A percentile compares a stretch with the other conserved stretches of the same genome.
Evolutionary conservation across 2,329 filamentous ascomycete species (phyloP).

Genomic region (Basipetospora chlamydospora): DNA sequence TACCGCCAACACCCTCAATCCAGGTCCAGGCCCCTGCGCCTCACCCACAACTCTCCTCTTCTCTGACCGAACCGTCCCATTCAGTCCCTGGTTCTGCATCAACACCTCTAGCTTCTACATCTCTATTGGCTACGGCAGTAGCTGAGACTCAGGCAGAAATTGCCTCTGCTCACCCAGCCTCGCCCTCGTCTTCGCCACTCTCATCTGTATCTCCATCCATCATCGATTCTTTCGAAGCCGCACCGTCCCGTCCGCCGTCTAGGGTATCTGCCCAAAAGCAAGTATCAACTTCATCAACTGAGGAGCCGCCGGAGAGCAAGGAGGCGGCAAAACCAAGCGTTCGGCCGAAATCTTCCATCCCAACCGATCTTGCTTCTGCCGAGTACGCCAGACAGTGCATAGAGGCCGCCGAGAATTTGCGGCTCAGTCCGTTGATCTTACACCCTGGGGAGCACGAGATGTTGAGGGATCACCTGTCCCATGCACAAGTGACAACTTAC

Average conservation of each 20-base stretch:
- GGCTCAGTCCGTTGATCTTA: slow-evolving; percentile 77
- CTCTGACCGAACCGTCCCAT: no score
- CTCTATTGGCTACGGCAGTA: no score
- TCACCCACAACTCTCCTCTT: no score
- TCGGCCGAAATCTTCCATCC: slow-evolving; percentile 71
- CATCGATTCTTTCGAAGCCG: no score
- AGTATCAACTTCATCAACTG: not conserved
- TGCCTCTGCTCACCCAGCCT: no score
- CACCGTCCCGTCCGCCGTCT: not conserved
- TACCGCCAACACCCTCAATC: no score
- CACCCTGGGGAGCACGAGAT: slow-evolving; percentile 74
- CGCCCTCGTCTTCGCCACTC: no score
- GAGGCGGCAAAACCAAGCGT: slow-evolving; percentile 19
- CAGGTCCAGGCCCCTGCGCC: no score
- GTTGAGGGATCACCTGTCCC: slow-evolving; percentile 67
- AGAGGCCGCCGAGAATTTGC: slow-evolving; percentile 73
- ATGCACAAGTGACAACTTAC: slow-evolving; percentile 84
- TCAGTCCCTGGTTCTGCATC: no score
- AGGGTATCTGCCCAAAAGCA: not conserved
- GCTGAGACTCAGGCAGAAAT: no score
- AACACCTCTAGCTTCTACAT: no score
- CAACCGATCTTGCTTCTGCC: slow-evolving; percentile 51
- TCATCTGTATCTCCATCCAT: no score
- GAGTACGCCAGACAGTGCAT: slow-evolving; percentile 90
- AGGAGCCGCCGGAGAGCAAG: not conserved